Conservation (phyloP, 2,329 filamentous ascomycete genomes). For the Dendrostoma leiphaemia region DNA sequence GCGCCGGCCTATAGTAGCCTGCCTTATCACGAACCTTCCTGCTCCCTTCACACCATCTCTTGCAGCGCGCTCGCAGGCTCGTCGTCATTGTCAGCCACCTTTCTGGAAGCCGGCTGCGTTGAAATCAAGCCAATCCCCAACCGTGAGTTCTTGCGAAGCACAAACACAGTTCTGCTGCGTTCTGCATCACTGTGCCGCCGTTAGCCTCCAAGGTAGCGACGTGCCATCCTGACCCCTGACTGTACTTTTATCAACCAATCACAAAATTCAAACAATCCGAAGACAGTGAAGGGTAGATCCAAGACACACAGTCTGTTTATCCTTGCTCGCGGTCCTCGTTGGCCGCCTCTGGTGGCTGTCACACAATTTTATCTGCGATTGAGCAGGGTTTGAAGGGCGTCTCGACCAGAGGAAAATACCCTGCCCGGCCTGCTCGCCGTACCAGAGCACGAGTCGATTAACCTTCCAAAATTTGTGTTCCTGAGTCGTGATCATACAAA, state of each 20-base stretch:
- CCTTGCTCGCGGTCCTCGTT: background rate
- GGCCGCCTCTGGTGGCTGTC: slow-evolving; percentile 2
- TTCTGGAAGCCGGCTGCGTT: background rate
- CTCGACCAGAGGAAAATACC: too few relatives aligned
- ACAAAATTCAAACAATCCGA: slow-evolving; percentile 14
- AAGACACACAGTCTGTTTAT: background rate
- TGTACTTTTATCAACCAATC: slow-evolving; percentile 15
- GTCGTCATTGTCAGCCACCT: slow-evolving; percentile 16
- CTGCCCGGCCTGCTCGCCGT: background rate
- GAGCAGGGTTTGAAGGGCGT: background rate
- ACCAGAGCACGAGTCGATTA: background rate
- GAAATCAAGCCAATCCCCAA: slow-evolving; percentile 1
- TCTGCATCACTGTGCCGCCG: slow-evolving; percentile 8
- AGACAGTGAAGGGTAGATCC: background rate
- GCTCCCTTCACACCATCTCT: background rate
- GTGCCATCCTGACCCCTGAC: slow-evolving; percentile 3
- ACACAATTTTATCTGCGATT: slow-evolving; percentile 3
- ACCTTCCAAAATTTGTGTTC: background rate
- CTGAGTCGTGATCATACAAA: background rate
- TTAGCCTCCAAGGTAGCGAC: background rate
- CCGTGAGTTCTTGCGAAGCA: slow-evolving; percentile 2
- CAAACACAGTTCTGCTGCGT: slow-evolving; percentile 15
- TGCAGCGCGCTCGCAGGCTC: slow-evolving; percentile 3
- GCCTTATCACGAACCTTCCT: background rate
- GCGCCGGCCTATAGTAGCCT: background rate